A percentile compares a stretch with the other conserved stretches of the same genome.
Evolutionary conservation across 208 protist genomes (phyloP).

Genomic region (Angomonas deanei): DNA sequence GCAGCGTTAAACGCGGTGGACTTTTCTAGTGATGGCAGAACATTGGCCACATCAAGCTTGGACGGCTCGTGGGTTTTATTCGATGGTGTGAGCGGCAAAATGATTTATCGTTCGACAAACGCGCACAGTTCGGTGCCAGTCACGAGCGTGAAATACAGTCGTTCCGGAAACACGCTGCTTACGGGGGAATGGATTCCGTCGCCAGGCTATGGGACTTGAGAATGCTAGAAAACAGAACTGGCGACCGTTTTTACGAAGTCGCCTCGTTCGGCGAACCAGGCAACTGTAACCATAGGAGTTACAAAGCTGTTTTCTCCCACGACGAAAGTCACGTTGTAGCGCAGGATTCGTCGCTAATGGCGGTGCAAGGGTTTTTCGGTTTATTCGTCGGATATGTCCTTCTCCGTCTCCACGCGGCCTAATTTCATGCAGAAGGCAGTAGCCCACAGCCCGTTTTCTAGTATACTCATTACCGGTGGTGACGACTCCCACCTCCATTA

Average conservation of each 20-base stretch:
- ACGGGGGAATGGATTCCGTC: conserved; percentile 82
- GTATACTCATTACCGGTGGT: conserved; percentile 61
- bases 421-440: conserved; percentile 59
- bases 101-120: conserved; percentile 41
- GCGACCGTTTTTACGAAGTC: conserved; percentile 31
- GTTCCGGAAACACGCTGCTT: conserved; percentile 69
- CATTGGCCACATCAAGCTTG: conserved; percentile 52
- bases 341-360: conserved; percentile 52
- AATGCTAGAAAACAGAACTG: conserved; percentile 10
- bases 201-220: conserved; percentile 82
- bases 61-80: conserved; percentile 76
- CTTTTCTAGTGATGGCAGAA: conserved; percentile 57
- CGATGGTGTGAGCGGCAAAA: conserved; percentile 68
- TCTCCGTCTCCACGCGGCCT: conserved; percentile 46
- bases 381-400: conserved; percentile 56
- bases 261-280: conserved; percentile 66
- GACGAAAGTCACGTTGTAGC: conserved; percentile 72
- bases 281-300: conserved; percentile 75
- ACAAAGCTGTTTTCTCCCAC: conserved; percentile 55
- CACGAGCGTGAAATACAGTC: conserved; percentile 77
- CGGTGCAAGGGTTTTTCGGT: conserved; percentile 67
- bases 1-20: conserved; percentile 54
- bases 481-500: conserved; percentile 78
- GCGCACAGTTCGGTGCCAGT: conserved; percentile 73
- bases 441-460: conserved; percentile 44